These are phyloP conservation scores for Orbilia blumenaviensis DNA, from an alignment of 2,329 filamentous ascomycete genomes.

Conservation along the genomic window DNA sequence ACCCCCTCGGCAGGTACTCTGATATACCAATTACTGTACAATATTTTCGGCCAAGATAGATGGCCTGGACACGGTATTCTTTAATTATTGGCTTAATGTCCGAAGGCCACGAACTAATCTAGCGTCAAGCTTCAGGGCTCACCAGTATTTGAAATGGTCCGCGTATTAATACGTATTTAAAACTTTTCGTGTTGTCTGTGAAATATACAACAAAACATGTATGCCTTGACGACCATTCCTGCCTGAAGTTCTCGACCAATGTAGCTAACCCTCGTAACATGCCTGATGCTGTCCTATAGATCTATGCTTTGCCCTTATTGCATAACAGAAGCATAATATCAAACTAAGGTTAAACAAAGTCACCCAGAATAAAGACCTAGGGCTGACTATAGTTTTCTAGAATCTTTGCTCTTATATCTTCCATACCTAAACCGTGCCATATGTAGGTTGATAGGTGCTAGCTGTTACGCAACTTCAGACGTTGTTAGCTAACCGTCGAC, in stretches of 20 bases:
- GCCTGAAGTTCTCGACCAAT: background rate
- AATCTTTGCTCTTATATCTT: no score
- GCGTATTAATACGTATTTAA: background rate
- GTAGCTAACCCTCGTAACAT: no score
- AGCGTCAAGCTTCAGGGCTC: background rate
- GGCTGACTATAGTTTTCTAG: no score
- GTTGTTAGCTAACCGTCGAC: background rate
- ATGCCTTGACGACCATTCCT: no score
- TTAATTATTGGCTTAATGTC: no score
- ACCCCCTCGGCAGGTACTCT: slow-evolving; percentile 1
- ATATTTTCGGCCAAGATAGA: slow-evolving; percentile 9
- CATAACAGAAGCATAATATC: no score
- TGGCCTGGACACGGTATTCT: background rate
- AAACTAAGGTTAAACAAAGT: no score
- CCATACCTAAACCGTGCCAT: no score
- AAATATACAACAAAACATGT: slow-evolving; percentile 2
- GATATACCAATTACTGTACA: slow-evolving; percentile 15
- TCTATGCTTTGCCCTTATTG: no score
- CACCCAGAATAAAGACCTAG: no score
- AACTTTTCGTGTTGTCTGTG: background rate
- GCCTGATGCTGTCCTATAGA: no score
- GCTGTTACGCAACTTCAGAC: background rate
- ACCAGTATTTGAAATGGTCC: background rate
- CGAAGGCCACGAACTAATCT: no score
- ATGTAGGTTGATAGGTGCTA: background rate